Evolutionary conservation across 805 yeast species (phyloP), one percentile per base, ranked within the genome.

Genomic region (Wickerhamomyces rabaulensis): DNA sequence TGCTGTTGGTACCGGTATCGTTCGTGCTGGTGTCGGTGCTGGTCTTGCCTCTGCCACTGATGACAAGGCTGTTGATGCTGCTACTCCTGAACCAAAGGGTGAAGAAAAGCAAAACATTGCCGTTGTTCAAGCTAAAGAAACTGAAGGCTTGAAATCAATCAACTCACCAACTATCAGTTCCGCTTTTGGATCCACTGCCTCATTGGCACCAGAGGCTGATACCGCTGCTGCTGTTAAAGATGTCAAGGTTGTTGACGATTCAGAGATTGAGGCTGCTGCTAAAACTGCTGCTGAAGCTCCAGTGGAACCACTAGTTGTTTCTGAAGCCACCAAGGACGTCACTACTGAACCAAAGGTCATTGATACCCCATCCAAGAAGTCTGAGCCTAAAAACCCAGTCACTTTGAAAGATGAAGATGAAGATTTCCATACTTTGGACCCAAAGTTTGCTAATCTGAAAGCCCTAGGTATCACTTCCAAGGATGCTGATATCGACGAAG

Each of bases 351-450:
- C 31, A 27, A 27, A 27, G n/a, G n/a, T 27, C 13, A 25, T 4
- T 15, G 35, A 17, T 25, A 16, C 23, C 29, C 47, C 4, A 33
- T 33, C 36, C 19, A 9, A 13, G 19, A 19, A 15, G 26, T 17
- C 40, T 7, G 40, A 37, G 9, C 20, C 20, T 12, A 37, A 39
- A 36, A 38, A 17, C 20, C 50, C 51, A 9, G 35, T 45, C 39
- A 41, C 44, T 13, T 45, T 51, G 41, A 38, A 40, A 5, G 47
- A 43, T 23, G 51, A 42, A 3, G 16, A 9, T 41, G 17, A 12
- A 9, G 20, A 17, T 33, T 51, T 49, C 43, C 36, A 47, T 19
- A 54, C 59, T 39, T 44, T 57, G 29, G 60, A 57, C 33, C 61
- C 61, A 41, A 55, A 55, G 42, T 39, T 51, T 17, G 46, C 52